phyloP scores from a whole-genome alignment of 2,329 filamentous ascomycete genomes.

The Penicillium sp. region DNA sequence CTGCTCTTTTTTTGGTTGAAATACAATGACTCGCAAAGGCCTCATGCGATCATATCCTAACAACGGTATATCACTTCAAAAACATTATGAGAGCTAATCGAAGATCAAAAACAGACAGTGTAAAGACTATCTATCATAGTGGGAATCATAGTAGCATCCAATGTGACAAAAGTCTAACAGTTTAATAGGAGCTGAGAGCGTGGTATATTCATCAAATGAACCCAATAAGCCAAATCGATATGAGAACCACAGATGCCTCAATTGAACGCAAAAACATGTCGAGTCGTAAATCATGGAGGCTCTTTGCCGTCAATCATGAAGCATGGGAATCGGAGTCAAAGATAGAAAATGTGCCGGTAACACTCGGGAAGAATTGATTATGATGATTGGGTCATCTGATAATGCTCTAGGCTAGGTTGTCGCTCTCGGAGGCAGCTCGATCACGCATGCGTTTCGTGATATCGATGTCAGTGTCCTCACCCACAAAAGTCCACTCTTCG shows the following conservation, averaged over 20 bases:
- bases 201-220: constrained; percentile 4
- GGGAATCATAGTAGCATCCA: not conserved
- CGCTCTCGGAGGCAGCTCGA: constrained; percentile 25
- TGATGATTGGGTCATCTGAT: constrained; percentile 2
- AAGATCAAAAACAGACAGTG: not conserved
- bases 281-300: constrained; percentile 8
- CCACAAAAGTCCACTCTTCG: constrained; percentile 89
- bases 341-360: not conserved
- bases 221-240: constrained; percentile 1
- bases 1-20: too few relatives aligned
- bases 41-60: too few relatives aligned
- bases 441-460: constrained; percentile 35
- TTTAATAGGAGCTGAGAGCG: not conserved
- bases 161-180: constrained; percentile 1
- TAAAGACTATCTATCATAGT: not conserved
- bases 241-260: constrained; percentile 4
- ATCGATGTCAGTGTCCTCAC: constrained; percentile 53
- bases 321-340: not conserved
- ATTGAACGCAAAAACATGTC: constrained; percentile 1
- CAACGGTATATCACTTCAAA: too few relatives aligned
- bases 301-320: constrained; percentile 1
- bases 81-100: too few relatives aligned
- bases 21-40: too few relatives aligned
- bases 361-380: not conserved
- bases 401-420: constrained; percentile 16